Base-by-base conservation (phyloP, 2,329 filamentous ascomycete genomes). In the Fusarium begoniae region DNA sequence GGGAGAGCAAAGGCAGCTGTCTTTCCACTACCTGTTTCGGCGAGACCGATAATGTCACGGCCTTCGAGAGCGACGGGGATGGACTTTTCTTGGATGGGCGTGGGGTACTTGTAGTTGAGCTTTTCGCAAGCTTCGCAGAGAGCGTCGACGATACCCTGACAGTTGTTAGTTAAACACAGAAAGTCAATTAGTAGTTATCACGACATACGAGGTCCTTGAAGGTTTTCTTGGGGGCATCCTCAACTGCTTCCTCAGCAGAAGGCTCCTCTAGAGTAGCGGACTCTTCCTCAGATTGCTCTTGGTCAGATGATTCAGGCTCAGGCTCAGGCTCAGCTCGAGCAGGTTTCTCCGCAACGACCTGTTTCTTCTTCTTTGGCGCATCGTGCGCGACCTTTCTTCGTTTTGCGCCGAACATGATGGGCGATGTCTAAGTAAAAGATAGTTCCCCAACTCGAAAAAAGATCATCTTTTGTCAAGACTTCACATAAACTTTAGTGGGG, bases 1-100 rank as follows among this genome's bases (percentile, higher is more conserved):
- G 96, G 96, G 6, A 99, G 86, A 1, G 94, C 95, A 81, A 98
- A 99, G 0, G 96, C 95, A 12, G 95, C 96, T 1, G 96, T 98
- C 86, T 98, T 99, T 83, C 96, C 96, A 80, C 92, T 95, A 76
- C 96, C 96, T 0, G 96, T 99, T 84, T 99, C 96, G 38, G 96
- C 96, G 58, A 98, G 88, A 47, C 95, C 96, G 76, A 99, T 98
- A 40, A 98, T 87, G 82, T 98, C 96, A 78, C 94, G 90, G 59
- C 93, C 91, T 79, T 93, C 84, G 8, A 98, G 87, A 41, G 95
- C 95, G 58, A 88, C 81, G 9, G 96, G 96, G 77, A 98, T 97
- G 1, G 95, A 89, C 81, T 97, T 90, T 58, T 88, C 88, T 82
- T 98, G 96, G 74, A 99, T 98, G 0, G 95, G 92, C 4, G 96